Conservation (phyloP, 2,329 filamentous ascomycete genomes). For the Diaporthe humulicola region DNA sequence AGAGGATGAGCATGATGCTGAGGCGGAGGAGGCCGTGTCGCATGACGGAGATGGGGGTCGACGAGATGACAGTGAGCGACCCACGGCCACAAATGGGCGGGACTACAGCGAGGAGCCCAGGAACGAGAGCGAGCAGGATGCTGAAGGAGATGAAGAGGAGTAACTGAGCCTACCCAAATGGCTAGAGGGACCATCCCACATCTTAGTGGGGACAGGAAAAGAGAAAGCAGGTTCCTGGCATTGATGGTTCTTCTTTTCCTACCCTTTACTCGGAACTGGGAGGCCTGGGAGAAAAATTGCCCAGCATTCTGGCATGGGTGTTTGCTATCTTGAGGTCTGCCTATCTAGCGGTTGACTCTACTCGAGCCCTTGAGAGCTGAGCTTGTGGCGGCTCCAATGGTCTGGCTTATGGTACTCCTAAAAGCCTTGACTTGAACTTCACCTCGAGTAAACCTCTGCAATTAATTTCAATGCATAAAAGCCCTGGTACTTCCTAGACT, state of each 20-base stretch:
- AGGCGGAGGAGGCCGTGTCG: slow-evolving; percentile 42
- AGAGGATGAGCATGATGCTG: slow-evolving; percentile 50
- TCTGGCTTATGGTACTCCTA: not conserved
- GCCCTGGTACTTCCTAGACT: not conserved
- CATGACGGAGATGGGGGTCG: slow-evolving; percentile 38
- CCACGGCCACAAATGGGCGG: slow-evolving; percentile 37
- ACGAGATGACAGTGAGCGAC: slow-evolving; percentile 41
- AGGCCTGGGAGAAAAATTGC: not conserved
- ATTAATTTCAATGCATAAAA: not conserved
- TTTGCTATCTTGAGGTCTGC: not conserved
- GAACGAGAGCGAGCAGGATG: slow-evolving; percentile 45
- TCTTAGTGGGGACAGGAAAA: not conserved
- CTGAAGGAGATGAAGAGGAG: slow-evolving; percentile 48
- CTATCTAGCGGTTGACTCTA: not conserved
- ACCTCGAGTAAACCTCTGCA: not conserved
- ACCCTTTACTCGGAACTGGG: not conserved
- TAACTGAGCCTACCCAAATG: slow-evolving; percentile 30
- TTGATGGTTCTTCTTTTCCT: not conserved
- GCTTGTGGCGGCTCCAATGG: not conserved
- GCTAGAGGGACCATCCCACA: not conserved
- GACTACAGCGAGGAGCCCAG: slow-evolving; percentile 38
- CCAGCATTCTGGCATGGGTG: not conserved
- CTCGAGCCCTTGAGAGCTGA: not conserved
- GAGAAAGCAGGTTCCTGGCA: not conserved
- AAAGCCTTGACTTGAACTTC: not conserved